Base-by-base conservation (phyloP, 192 early-diverging fungal genomes). In the Backusella mclennaniae region DNA sequence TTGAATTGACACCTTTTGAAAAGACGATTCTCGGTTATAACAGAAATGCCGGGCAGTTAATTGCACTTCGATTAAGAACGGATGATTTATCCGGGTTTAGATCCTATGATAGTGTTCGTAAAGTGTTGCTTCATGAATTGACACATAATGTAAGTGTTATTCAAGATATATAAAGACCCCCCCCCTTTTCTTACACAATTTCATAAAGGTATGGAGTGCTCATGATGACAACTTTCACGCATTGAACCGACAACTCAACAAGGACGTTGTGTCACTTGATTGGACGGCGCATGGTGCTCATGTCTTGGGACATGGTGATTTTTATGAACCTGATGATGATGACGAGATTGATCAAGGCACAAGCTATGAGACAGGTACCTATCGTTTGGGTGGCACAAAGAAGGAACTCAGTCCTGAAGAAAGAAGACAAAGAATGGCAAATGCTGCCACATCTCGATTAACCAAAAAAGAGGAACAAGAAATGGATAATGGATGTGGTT, bases 71-170 rank as follows among this genome's bases (percentile, higher is more conserved):
- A 67, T 73, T 96, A n/a, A 84, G 94, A 11, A 95, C 94, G 3
- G 88, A 94, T 81, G 89, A 90, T 76, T 77, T 94, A 69, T 86
- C 88, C 52, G 94, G 94, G 6, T 96, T 96, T 70, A 78, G 94
- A 42, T 87, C 90, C 56, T 96, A 93, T 75, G 84, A 86, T 31
- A 82, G 86, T 0, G 82, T 96, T 7, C 77, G 90, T 21, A 89
- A 87, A 56, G 93, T 94, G 3, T 73, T 96, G 21, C 73, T 96
- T 33, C 94, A 96, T 79, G 94, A 96, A 77, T 85, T 96, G 6
- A 80, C 92, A 5, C 94, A 96, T 70, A 93, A 92, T 82, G 89
- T 90, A 77, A 39, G 38, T 11, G 0, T 38, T 38, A 8, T 33
- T 33, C 33, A 33, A 33, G 38, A 11, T 39, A 2, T 39, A 39